Base-by-base conservation (phyloP, 768 basidiomycete genomes). In the Lentinula guzmanii region DNA sequence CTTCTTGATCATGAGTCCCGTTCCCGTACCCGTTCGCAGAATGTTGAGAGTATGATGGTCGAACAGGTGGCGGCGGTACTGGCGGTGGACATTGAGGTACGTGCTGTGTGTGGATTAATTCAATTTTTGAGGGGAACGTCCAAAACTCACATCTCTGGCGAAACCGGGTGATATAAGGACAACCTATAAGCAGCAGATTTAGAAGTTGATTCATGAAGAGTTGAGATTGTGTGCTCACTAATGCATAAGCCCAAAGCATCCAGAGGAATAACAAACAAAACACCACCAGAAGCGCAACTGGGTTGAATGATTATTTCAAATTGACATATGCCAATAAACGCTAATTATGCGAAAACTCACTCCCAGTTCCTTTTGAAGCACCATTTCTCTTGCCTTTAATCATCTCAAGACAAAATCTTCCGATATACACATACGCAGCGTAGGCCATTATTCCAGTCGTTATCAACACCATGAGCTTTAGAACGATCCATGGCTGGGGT, bases 211-310 rank as follows among this genome's bases (percentile, higher is more conserved):
- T 59, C 61, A 43, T 43, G 8, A 59, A 58, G 50, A 45, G 3
- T 34, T 39, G 16, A 28, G 21, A 31, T 7, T 57, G 31, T 37
- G 21, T 24, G 70, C 81, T 55, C 60, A 91, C 93, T 81, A 82
- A 85, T 21, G 81, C 60, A 73, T 95, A 96, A 13, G 86, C 81
- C 93, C 93, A 94, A 0, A 87, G 48, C 78, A 85, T 80, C 82
- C 93, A 83, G n/a, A 86, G 64, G 51, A 82, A 83, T 21, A 95
- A 68, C 4, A 90, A 61, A 41, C 73, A 75, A 67, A 87, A 94
- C 0, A 86, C 79, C 1, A 81, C 77, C 55, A 95, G 69, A 61
- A 90, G 79, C 3, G 77, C 85, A 62, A 91, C 93, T 95, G 53
- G 62, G 50, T 16, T 34, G 21, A 54, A 43, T 52, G 15, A 41